Evolutionary conservation across 1,284 basidiomycete species (phyloP), one percentile per base, ranked within the genome.

Genomic region (Sporisorium scitamineum): DNA sequence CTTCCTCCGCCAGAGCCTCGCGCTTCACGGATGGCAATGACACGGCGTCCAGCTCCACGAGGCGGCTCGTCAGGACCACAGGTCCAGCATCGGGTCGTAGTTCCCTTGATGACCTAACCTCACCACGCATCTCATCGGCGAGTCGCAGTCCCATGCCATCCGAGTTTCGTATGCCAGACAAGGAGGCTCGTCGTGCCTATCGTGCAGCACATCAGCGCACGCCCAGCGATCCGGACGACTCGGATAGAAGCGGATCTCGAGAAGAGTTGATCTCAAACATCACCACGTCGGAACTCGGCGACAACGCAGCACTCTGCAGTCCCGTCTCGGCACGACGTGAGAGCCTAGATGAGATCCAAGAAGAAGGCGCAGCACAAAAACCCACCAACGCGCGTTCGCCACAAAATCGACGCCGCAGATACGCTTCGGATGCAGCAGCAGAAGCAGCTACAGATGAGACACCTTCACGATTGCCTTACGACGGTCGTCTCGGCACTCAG

Each of bases 81-180:
- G 63, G 64, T 14, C 63, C 51, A n/a, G 29, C 60, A 20, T 51
- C 73, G 2, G 69, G 50, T n/a, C 68, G 68, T 45, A 37, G 31
- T 14, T 65, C 71, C 9, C 41, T 70, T 6, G 61, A 68, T 16
- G 61, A 65, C 27, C 58, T 60, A 34, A 54, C 61, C 2, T 62
- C 60, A 14, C 44, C 59, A 1, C 54, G 59, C 27, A 41, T 53
- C 29, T 37, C 62, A 5, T 44, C 61, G 1, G 20, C 68, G 0
- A 60, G 58, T 56, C 72, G 72, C 42, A 70, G 54, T 27, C 69
- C 76, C 4, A 58, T 78, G 68, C 76, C 76, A 0, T 66, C 69
- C 51, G 72, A 76, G 31, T 78, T 78, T 39, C 68, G 76, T 22
- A 26, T 74, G 41, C 70, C 70, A 10, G 64, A 70, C 58, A 73